phyloP scores from a whole-genome alignment of 2,329 filamentous ascomycete genomes.

The Didymella pinodella region DNA sequence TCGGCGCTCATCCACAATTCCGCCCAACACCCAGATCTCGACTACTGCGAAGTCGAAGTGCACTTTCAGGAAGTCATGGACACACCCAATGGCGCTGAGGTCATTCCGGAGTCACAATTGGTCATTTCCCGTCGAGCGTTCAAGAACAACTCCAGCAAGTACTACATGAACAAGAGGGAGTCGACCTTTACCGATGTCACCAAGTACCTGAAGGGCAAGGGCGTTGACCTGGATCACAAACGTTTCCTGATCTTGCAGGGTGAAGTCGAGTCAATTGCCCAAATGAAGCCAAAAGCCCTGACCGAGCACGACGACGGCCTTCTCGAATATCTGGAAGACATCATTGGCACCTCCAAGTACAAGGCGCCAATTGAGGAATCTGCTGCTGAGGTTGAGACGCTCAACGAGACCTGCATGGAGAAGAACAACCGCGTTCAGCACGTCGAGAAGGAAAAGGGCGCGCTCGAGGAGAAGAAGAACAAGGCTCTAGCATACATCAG shows the following conservation, averaged over 20 bases:
- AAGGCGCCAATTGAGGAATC: slow-evolving; percentile 96
- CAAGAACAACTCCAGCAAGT: slow-evolving; percentile 98
- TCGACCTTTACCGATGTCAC: slow-evolving; percentile 95
- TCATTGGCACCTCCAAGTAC: slow-evolving; percentile 98
- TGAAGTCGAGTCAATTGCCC: slow-evolving; percentile 97
- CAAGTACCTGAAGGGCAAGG: slow-evolving; percentile 81
- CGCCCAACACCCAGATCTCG: slow-evolving; percentile 81
- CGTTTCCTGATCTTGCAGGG: slow-evolving; percentile 96
- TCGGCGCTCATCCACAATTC: slow-evolving; percentile 98
- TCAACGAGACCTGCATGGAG: slow-evolving; percentile 94
- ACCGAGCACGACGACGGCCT: slow-evolving; percentile 97
- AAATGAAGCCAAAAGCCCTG: slow-evolving; percentile 97
- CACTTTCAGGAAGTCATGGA: slow-evolving; percentile 97
- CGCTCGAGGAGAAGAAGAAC: slow-evolving; percentile 95
- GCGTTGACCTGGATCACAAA: slow-evolving; percentile 97
- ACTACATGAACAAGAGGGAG: slow-evolving; percentile 90
- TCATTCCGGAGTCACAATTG: slow-evolving; percentile 83
- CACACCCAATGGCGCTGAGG: slow-evolving; percentile 75
- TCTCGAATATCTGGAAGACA: slow-evolving; percentile 96
- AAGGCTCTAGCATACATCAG: slow-evolving; percentile 87
- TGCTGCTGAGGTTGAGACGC: slow-evolving; percentile 83
- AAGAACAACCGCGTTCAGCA: slow-evolving; percentile 96
- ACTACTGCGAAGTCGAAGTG: slow-evolving; percentile 93
- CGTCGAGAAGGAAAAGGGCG: slow-evolving; percentile 95
- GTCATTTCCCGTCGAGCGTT: slow-evolving; percentile 92